These are phyloP conservation scores for Aspergillus bertholletiae DNA, from an alignment of 495 filamentous ascomycete species.

Conservation along the genomic window DNA sequence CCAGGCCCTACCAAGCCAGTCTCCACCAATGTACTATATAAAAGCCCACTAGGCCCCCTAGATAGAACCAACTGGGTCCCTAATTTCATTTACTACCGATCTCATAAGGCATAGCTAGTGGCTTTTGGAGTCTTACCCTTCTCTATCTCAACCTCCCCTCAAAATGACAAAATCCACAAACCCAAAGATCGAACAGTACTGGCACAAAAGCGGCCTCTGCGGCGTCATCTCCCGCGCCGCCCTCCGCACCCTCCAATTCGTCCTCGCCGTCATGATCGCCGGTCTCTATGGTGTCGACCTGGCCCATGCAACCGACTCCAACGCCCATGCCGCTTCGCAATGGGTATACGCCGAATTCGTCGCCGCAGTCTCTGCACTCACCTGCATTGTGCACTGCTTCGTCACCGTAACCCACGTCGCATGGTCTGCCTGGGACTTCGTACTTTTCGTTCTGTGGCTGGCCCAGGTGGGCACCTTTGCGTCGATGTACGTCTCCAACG, in stretches of 20 bases:
- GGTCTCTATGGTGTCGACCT: constrained; percentile 70
- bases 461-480: constrained; percentile 69
- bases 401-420: constrained; percentile 52
- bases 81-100: no score
- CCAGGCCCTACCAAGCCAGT: no score
- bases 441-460: constrained; percentile 69
- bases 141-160: no score
- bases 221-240: constrained; percentile 27
- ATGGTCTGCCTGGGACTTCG: constrained; percentile 58
- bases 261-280: constrained; percentile 62
- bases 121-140: no score
- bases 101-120: no score
- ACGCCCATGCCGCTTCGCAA: constrained; percentile 51
- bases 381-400: constrained; percentile 54
- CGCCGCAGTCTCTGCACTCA: constrained; percentile 54
- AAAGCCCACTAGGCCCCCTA: no score
- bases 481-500: constrained; percentile 61
- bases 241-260: constrained; percentile 62
- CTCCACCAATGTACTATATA: no score
- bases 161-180: no score
- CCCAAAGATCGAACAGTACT: no score
- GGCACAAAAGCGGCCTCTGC: no score
- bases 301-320: constrained; percentile 44
- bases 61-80: no score
- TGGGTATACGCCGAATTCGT: constrained; percentile 70